A percentile compares a stretch with the other conserved stretches of the same genome.
Evolutionary conservation across 345 rosid genomes (phyloP).

Genomic region (Durio zibethinus): DNA sequence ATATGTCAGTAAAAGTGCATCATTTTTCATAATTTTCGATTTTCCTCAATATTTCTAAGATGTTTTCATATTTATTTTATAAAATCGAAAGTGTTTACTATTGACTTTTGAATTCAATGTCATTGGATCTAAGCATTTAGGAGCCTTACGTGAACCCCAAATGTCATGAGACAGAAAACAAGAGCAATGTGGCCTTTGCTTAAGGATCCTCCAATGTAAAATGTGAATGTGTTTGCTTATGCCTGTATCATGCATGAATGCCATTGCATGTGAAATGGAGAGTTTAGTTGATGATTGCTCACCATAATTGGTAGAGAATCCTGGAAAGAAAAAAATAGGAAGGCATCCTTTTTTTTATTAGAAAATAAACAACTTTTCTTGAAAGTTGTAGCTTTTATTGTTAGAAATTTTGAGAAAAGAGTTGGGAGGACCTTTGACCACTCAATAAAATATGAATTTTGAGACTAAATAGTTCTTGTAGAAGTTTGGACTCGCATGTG

Average conservation of each 20-base stretch:
- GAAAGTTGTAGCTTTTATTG: too few species aligned
- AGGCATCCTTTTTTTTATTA: too few species aligned
- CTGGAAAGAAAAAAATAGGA: not conserved
- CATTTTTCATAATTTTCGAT: too few species aligned
- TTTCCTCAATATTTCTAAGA: too few species aligned
- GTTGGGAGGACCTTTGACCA: too few species aligned
- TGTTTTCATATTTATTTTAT: too few species aligned
- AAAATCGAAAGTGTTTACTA: not conserved
- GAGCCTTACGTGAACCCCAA: not conserved
- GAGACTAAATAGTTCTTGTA: too few species aligned
- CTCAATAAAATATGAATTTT: too few species aligned
- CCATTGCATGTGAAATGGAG: not conserved
- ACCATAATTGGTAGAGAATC: not conserved
- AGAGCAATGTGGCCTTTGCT: not conserved
- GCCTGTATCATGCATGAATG: not conserved
- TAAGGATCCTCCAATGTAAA: not conserved
- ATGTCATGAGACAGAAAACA: not conserved
- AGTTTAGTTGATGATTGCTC: not conserved
- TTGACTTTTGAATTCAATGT: not conserved
- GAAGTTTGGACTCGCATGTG: too few species aligned
- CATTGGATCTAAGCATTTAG: not conserved
- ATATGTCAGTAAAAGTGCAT: too few species aligned
- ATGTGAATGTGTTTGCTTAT: not conserved
- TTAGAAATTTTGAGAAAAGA: too few species aligned
- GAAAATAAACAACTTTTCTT: too few species aligned